Evolutionary conservation across 2,329 filamentous ascomycete genomes (phyloP).

Genomic region (Fusarium setosum): DNA sequence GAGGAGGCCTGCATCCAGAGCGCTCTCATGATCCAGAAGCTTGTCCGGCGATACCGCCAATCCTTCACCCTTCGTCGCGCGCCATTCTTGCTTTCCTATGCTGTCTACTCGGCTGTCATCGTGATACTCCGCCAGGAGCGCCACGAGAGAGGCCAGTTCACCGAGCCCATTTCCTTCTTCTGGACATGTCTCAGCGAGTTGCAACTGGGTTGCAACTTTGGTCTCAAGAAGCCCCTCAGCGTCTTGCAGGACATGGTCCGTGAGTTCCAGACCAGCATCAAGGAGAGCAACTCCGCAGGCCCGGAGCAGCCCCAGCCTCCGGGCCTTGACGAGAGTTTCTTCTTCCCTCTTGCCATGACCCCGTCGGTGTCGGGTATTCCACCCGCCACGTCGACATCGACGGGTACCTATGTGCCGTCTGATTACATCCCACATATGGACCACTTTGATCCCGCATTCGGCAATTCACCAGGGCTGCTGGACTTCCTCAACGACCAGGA

Average conservation of each 20-base stretch:
- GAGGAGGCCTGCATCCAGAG: constrained; percentile 47
- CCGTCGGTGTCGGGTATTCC: constrained; percentile 17
- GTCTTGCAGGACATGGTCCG: constrained; percentile 49
- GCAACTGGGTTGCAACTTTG: constrained; percentile 50
- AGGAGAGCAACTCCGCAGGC: constrained; percentile 38
- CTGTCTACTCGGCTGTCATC: constrained; percentile 51
- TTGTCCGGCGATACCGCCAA: constrained; percentile 50
- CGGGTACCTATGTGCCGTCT: constrained; percentile 32
- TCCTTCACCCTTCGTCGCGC: constrained; percentile 53
- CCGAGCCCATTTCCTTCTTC: constrained; percentile 50
- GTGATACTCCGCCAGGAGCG: constrained; percentile 47
- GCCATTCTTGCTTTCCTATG: constrained; percentile 55
- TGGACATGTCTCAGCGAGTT: constrained; percentile 50
- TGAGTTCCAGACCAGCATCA: constrained; percentile 45
- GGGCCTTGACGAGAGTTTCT: constrained; percentile 46
- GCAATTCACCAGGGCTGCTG: constrained; percentile 40
- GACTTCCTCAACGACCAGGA: constrained; percentile 47
- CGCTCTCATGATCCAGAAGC: constrained; percentile 50
- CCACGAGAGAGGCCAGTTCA: constrained; percentile 44
- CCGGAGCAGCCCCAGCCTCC: constrained; percentile 35
- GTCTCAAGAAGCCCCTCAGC: constrained; percentile 49
- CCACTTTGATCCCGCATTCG: constrained; percentile 40
- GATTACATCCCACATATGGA: constrained; percentile 40
- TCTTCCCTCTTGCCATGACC: constrained; percentile 44
- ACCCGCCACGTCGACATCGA: constrained; percentile 21